Base-by-base conservation (phyloP, 2,329 filamentous ascomycete species). In the Coniochaeta hoffmannii region DNA sequence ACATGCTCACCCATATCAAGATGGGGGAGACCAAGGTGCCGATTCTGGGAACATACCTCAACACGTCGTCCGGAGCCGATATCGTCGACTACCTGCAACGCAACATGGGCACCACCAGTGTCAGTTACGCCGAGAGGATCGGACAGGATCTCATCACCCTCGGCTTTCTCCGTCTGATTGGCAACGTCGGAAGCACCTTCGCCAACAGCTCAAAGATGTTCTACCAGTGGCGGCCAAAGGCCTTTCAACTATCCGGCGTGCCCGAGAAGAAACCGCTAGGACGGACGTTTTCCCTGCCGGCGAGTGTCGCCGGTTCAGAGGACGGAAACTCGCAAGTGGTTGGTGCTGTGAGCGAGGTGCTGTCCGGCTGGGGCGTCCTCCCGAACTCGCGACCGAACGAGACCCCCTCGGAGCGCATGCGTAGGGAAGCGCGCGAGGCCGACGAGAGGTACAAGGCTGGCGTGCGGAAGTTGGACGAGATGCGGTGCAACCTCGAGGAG, bases 181-280 rank as follows among this genome's bases (percentile, higher is more conserved):
- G 94, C 61, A 97, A 94, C 65, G 92, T 99, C 54, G 94, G 94
- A 58, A 97, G 83, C 73, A 90, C 88, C 1, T 99, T 99, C 68
- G 92, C 93, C 64, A 99, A 99, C 74, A 97, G 92, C 77, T 96
- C 92, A 61, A 90, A 88, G 72, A 88, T 97, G 85, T 93, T 89
- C 69, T 99, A 99, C 70, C 94, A 99, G 71, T 99, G 94, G 94
- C 87, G 90, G 55, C 84, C 92, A 8, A 95, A 90, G 74, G 87
- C 89, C 5, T 99, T 97, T 74, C 86, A 95, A 67, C 70, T 94
- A 56, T 86, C 90, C 26, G 93, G 92, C 22, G 78, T 96, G 54
- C 91, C 90, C 0, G 93, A 97, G 70, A 96, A 90, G 80, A 95
- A 92, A 76, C 69, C 83, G 1, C 68, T 93, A 52, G 80, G 82